These are phyloP conservation scores for Cardamine chenopodiifolia DNA, from an alignment of 345 rosid species.

Conservation along the genomic window DNA sequence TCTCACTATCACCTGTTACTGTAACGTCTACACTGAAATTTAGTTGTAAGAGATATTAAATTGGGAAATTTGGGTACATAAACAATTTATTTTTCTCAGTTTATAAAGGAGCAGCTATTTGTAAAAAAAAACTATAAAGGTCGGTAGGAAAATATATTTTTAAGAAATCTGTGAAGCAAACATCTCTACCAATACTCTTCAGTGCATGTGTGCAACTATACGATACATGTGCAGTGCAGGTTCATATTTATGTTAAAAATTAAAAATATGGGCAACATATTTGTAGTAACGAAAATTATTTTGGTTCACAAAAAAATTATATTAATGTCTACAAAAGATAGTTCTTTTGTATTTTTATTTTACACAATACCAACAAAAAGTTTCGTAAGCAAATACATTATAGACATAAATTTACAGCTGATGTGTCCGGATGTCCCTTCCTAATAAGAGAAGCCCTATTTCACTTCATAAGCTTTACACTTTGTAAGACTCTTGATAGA, in stretches of 20 bases:
- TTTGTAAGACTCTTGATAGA: no score
- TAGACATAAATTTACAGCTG: no score
- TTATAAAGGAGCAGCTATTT: not conserved
- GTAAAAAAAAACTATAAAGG: not conserved
- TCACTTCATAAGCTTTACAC: no score
- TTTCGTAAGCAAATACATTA: no score
- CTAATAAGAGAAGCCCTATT: no score
- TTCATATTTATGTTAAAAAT: not conserved
- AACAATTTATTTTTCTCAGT: not conserved
- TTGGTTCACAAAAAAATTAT: no score
- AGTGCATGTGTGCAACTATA: not conserved
- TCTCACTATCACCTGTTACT: not conserved
- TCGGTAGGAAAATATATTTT: not conserved
- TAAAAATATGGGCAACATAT: not conserved
- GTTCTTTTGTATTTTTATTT: no score
- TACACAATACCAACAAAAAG: no score
- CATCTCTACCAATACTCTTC: not conserved
- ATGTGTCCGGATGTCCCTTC: no score
- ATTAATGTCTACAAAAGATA: no score
- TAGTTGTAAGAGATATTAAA: not conserved
- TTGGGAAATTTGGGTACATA: not conserved
- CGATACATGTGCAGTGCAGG: not conserved
- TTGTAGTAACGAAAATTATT: not conserved
- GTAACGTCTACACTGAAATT: constrained; percentile 13
- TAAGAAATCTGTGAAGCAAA: not conserved